Percentiles rank a stretch among this genome's conserved stretches.
Conservation (phyloP, 2,329 filamentous ascomycete species). For the Cercospora nicotianae region DNA sequence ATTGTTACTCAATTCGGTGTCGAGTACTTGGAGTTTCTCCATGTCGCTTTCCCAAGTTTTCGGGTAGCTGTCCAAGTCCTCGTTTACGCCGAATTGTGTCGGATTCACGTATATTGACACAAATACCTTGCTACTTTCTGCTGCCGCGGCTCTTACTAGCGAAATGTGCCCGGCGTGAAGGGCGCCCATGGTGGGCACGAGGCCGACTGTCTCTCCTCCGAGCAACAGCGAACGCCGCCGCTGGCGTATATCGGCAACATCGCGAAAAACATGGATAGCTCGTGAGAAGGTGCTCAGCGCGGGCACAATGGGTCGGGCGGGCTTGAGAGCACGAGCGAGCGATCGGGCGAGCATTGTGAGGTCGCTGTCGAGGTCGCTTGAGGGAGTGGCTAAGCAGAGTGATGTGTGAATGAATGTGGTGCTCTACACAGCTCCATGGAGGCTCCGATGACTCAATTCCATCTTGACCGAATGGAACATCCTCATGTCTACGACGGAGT, state of each 20-base stretch:
- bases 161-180: slow-evolving; percentile 89
- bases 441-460: background rate
- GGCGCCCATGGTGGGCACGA: slow-evolving; percentile 97
- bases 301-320: background rate
- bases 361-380: background rate
- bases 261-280: slow-evolving; percentile 71
- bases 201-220: slow-evolving; percentile 71
- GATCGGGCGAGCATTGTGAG: background rate
- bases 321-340: background rate
- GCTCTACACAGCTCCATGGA: background rate
- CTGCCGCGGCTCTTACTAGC: slow-evolving; percentile 78
- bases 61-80: slow-evolving; percentile 87
- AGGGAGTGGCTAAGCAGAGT: background rate
- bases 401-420: background rate
- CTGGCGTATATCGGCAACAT: slow-evolving; percentile 68
- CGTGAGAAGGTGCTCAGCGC: slow-evolving; percentile 5
- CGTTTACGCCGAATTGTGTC: slow-evolving; percentile 86
- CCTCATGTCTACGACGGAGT: slow-evolving; percentile 17
- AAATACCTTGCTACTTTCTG: slow-evolving; percentile 81
- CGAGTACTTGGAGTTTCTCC: slow-evolving; percentile 64
- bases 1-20: slow-evolving; percentile 64
- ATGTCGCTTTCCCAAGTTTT: slow-evolving; percentile 83
- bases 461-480: slow-evolving; percentile 4
- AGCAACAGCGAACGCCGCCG: slow-evolving; percentile 67
- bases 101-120: slow-evolving; percentile 96